phyloP scores from a whole-genome alignment of 164 flowering plant genomes.

The Magnolia kwangsiensis region DNA sequence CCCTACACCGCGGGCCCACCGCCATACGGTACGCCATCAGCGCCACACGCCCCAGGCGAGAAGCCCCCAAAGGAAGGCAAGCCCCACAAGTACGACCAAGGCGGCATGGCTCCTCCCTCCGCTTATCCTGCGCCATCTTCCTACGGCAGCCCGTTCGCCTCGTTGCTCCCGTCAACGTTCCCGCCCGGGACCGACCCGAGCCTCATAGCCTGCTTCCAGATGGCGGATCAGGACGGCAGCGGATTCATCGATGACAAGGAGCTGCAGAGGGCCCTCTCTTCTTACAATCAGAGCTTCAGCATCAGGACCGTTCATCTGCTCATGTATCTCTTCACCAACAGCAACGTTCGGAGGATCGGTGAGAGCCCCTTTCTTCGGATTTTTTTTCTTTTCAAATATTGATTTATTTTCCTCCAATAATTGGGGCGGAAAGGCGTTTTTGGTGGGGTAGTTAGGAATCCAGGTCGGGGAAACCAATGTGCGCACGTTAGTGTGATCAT shows the following conservation, averaged over 20 bases:
- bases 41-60: not conserved
- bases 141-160: constrained; percentile 51
- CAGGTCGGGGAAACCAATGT: not conserved
- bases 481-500: not conserved
- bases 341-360: constrained; percentile 81
- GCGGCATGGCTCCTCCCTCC: not conserved
- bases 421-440: not conserved
- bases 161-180: constrained; percentile 69
- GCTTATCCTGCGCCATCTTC: constrained; percentile 30
- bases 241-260: constrained; percentile 91
- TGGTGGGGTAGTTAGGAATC: not conserved
- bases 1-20: constrained; percentile 8
- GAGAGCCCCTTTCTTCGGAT: not conserved
- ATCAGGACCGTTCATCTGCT: constrained; percentile 82
- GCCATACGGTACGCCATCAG: constrained; percentile 22
- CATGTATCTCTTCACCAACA: constrained; percentile 81
- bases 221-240: constrained; percentile 77
- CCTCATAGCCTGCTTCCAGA: constrained; percentile 66
- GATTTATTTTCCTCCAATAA: not conserved
- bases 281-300: constrained; percentile 72
- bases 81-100: constrained; percentile 10
- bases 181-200: constrained; percentile 93
- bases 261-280: constrained; percentile 74
- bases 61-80: constrained; percentile 24
- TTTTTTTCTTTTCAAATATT: not conserved